Evolutionary conservation across 176 grass and related monocot genomes (phyloP), one percentile per base, ranked within the genome.

Genomic region (Hordeum marinum): DNA sequence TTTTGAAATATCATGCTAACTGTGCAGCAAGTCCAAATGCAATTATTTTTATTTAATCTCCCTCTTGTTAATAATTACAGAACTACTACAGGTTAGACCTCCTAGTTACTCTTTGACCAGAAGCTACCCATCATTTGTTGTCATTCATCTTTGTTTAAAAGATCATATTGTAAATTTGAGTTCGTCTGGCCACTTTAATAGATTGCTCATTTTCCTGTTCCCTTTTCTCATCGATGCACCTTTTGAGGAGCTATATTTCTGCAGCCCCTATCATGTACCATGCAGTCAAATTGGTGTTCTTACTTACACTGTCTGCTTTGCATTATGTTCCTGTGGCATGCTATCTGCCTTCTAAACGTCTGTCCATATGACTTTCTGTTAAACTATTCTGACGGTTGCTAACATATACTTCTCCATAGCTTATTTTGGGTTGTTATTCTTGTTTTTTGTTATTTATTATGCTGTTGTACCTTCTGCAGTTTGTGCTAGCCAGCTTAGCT

Each of bases 401-500:
- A 39, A 37, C 34, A 11, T 68, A 35, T 18, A 68, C 1, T 11
- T 68, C 21, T 39, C n/a, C 4, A 69, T 82, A 72, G 24, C 35
- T 58, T 69, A 11, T 26, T 62, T 69, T 77, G 2, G 6, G 12
- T 76, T 54, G 21, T 71, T 63, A 21, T 43, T 59, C 62, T 40
- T 64, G 10, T 48, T 45, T 63, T 54, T 2, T 66, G 8, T 68
- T 66, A 29, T 67, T 78, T 20, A 71, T 26, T 68, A 68, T 84
- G 11, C 50, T 45, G 20, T 69, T 9, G 18, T 57, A 57, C 24
- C 31, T 36, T 77, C 14, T 85, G 45, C 62, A 97, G 94, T 92
- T 97, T 88, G 94, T 97, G 46, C 80, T 97, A 20, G 72, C 86
- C 40, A 97, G 92, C 58, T 62, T 97, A 3, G 78, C 82, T 4